Evolutionary conservation across 2,329 filamentous ascomycete species (phyloP).

Genomic region (Aspergillus brasiliensis): DNA sequence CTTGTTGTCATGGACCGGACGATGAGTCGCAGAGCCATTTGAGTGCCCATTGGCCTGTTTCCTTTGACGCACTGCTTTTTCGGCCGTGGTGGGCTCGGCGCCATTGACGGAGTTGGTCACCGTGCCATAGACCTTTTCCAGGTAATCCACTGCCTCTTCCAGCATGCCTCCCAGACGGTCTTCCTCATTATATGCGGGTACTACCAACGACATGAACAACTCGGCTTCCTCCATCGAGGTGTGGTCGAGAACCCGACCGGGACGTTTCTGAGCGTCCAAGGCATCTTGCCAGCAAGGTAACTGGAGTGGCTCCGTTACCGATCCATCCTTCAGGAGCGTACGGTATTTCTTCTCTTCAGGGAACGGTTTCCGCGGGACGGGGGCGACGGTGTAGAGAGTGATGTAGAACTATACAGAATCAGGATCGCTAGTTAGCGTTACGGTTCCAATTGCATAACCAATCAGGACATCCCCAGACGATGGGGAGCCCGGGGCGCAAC

Average conservation of each 20-base stretch:
- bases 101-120: constrained; percentile 26
- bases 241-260: constrained; percentile 46
- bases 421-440: neutral
- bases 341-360: constrained; percentile 83
- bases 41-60: constrained; percentile 31
- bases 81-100: constrained; percentile 2
- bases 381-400: constrained; percentile 73
- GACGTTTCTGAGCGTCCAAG: constrained; percentile 64
- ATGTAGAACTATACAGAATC: constrained; percentile 59
- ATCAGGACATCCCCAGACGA: neutral
- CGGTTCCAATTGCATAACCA: neutral
- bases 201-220: constrained; percentile 85
- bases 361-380: constrained; percentile 72
- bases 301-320: constrained; percentile 54
- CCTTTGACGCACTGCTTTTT: constrained; percentile 26
- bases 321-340: constrained; percentile 69
- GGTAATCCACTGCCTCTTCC: constrained; percentile 84
- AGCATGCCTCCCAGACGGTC: constrained; percentile 80
- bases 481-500: neutral
- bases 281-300: constrained; percentile 87
- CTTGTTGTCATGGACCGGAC: constrained; percentile 28
- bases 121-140: constrained; percentile 74
- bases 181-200: constrained; percentile 95
- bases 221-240: constrained; percentile 70
- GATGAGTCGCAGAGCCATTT: constrained; percentile 37